Base-by-base conservation (phyloP, 2,329 filamentous ascomycete genomes). In the Aspergillus tubingensis region DNA sequence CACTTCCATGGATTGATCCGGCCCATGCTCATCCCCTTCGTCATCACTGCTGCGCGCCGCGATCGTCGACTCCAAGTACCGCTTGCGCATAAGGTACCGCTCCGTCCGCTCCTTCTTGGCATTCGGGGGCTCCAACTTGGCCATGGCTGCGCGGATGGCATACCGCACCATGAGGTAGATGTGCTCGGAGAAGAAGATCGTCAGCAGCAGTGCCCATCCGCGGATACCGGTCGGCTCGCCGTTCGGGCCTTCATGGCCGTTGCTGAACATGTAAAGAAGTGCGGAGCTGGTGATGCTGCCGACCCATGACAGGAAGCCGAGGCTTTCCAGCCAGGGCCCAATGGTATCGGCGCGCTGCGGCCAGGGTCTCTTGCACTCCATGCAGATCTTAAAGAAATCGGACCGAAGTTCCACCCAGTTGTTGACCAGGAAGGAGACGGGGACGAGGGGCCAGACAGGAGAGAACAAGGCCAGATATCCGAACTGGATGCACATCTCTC, bases 371-470 rank as follows among this genome's bases (percentile, higher is more conserved):
- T 93, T 90, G 83, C 91, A 94, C 75, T 93, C 90, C 61, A 92
- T 84, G 66, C 93, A 93, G 70, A 99, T 98, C 77, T 99, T 99
- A 79, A 97, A 85, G 3, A 95, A 94, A 73, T 99, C 95, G 1
- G 91, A 92, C 39, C 95, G 90, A 48, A 98, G 86, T 74, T 99
- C 95, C 59, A 99, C 80, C 92, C 94, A 98, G 79, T 99, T 96
- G 79, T 98, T 99, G 78, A 96, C 82, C 23, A 98, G 81, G 80
- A 98, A 99, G 1, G 91, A 95, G 59, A 92, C 84, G 1, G 90
- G 90, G 0, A 94, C 93, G 21, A 98, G 81, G 0, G 95, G 95
- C 95, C 95, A 99, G 57, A 96, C 87, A 3, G 95, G 91, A 0
- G 91, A 96, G 78, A 98, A 99, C 15, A 99, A 85, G 0, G 91